These are phyloP conservation scores for Chondrostereum purpureum DNA, from an alignment of 1,284 basidiomycete species.

Conservation along the genomic window DNA sequence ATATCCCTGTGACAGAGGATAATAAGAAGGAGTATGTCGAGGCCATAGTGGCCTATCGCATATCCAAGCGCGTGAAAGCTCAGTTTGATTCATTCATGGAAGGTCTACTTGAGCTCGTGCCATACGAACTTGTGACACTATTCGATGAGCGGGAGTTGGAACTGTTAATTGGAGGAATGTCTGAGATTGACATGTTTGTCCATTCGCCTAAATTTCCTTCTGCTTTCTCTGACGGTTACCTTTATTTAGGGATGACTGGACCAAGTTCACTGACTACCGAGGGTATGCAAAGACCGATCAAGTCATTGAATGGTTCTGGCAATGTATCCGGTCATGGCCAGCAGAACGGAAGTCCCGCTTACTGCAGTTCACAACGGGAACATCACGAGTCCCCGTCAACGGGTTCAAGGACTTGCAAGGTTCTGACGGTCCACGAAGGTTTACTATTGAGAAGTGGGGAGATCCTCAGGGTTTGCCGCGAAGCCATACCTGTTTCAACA, in stretches of 20 bases:
- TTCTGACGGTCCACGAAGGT: slow-evolving; percentile 84
- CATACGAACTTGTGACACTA: slow-evolving; percentile 88
- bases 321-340: slow-evolving; percentile 88
- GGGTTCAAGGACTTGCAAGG: slow-evolving; percentile 95
- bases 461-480: slow-evolving; percentile 83
- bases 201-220: background rate
- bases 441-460: slow-evolving; percentile 88
- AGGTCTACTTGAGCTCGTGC: slow-evolving; percentile 92
- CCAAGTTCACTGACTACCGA: slow-evolving; percentile 72
- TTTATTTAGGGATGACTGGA: slow-evolving; percentile 59
- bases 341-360: slow-evolving; percentile 88
- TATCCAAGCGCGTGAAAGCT: slow-evolving; percentile 86
- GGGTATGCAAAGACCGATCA: slow-evolving; percentile 74
- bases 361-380: slow-evolving; percentile 90
- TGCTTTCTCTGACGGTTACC: slow-evolving; percentile 1
- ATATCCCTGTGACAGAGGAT: slow-evolving; percentile 82
- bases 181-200: slow-evolving; percentile 84
- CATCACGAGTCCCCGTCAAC: slow-evolving; percentile 87
- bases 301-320: slow-evolving; percentile 98
- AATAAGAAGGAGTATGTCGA: slow-evolving; percentile 98
- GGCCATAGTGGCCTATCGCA: slow-evolving; percentile 84
- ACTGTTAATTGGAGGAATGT: slow-evolving; percentile 91
- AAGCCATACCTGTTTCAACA: slow-evolving; percentile 83
- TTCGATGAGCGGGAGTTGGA: slow-evolving; percentile 95
- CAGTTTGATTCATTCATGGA: slow-evolving; percentile 95